phyloP scores from a whole-genome alignment of 345 rosid species.

The Populus alba region DNA sequence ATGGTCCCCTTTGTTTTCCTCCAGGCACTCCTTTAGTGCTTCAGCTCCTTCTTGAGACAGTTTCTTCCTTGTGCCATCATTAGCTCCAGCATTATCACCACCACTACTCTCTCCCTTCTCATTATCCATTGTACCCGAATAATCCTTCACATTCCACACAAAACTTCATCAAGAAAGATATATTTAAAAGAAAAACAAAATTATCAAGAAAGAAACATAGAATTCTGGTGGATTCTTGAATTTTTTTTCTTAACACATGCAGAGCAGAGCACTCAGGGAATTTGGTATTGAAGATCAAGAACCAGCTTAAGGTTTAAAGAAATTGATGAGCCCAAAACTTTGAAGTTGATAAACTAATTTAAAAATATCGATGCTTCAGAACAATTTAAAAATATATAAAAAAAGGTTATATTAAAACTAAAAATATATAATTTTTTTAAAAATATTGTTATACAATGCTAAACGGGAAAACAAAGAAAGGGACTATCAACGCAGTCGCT shows the following conservation, averaged over 20 bases:
- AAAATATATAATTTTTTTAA: too few relatives aligned
- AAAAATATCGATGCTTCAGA: too few relatives aligned
- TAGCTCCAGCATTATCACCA: not conserved
- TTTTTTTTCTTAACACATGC: not conserved
- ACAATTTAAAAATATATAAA: too few relatives aligned
- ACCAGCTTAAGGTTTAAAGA: not conserved
- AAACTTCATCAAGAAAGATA: not conserved
- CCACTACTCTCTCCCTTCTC: constrained; percentile 13
- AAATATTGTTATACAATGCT: too few relatives aligned
- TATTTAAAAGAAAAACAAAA: not conserved
- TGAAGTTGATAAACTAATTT: too few relatives aligned
- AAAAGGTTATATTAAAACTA: too few relatives aligned
- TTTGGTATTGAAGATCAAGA: not conserved
- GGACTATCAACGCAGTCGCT: not conserved
- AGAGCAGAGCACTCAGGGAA: not conserved
- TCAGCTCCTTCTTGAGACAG: constrained; percentile 17
- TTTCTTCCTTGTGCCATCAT: constrained; percentile 9
- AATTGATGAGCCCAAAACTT: not conserved
- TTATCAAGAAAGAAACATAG: not conserved
- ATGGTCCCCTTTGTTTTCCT: constrained; percentile 35
- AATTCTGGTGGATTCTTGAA: not conserved
- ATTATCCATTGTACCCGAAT: constrained; percentile 22
- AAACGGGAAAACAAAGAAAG: not conserved
- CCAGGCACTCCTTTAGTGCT: constrained; percentile 37
- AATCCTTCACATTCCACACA: not conserved